Evolutionary conservation across 2,329 filamentous ascomycete genomes (phyloP), one percentile per base, ranked within the genome.

Genomic region (Colletotrichum sp.): DNA sequence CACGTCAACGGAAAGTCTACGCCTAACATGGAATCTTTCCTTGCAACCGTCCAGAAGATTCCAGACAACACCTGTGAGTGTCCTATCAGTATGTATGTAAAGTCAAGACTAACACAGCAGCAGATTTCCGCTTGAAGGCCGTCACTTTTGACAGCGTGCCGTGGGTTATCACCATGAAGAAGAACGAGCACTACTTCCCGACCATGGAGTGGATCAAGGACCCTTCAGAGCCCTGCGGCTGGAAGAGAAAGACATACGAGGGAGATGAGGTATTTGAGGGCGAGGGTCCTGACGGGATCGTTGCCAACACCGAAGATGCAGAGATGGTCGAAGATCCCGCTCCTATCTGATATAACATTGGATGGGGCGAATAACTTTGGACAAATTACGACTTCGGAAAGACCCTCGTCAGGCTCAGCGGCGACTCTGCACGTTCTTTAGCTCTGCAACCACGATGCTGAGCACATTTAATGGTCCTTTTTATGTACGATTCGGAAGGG

Each of bases 131-230:
- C 21, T 90, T 99, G 69, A 96, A 96, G 84, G 95, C 97, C n/a
- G 95, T 99, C 84, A 99, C 97, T 0, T 99, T 99, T 82, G 97
- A 99, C 84, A 98, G 98, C 81, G 96, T 99, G 12, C 96, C 96
- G 5, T 99, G 97, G 96, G 96, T 99, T n/a, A 95, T 98, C 52
- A 99, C 97, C 10, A 98, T 99, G 95, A 99, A 99, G 92, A 99
- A 99, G 91, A 98, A 98, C 80, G 96, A 99, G 83, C 97, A 99
- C 85, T 99, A 99, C 84, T 94, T 94, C 85, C 92, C 93, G 1
- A 94, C 92, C 1, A 91, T 92, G 84, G 93, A 94, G 81, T 93
- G 92, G 89, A 90, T 92, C 84, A 93, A 93, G 83, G 92, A 94
- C 78, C 82, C 85, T 16, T 85, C 85, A 8, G 91, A 92, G 78